phyloP scores from a whole-genome alignment of 225 moss, liverwort and hornwort species.

The Marchantia polymorpha region DNA sequence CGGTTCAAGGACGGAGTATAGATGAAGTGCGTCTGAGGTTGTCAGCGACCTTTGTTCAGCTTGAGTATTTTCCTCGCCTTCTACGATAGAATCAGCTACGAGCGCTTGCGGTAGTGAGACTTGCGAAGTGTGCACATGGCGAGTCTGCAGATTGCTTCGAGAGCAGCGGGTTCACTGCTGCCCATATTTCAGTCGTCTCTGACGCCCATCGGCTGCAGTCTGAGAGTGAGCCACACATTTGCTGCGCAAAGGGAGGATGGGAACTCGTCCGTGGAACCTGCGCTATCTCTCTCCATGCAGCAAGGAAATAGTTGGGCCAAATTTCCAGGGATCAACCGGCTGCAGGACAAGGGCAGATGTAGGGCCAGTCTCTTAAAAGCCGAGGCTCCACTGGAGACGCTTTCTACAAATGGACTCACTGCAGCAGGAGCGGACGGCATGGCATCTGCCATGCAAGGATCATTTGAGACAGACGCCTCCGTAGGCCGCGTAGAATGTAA shows the following conservation, averaged over 20 bases:
- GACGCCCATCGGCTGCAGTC: neutral
- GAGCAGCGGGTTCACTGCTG: neutral
- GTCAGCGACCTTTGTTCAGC: neutral
- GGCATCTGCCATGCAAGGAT: neutral
- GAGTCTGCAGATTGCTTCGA: conserved; percentile 5
- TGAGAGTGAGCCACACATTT: neutral
- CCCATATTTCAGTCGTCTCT: neutral
- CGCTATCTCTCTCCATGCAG: neutral
- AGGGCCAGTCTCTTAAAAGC: conserved; percentile 16
- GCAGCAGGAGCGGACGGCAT: neutral
- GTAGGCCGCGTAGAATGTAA: conserved; percentile 48
- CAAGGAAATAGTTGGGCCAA: neutral
- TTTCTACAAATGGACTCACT: neutral
- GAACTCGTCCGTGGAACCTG: neutral
- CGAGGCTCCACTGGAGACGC: conserved; percentile 4
- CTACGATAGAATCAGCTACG: too few relatives aligned
- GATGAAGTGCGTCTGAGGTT: neutral
- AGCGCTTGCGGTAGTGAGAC: neutral
- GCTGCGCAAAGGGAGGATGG: neutral
- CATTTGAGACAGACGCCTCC: conserved; percentile 43
- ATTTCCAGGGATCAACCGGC: neutral
- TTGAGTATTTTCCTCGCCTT: too few relatives aligned
- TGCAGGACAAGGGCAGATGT: neutral
- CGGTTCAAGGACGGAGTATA: neutral
- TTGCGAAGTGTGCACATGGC: neutral